phyloP scores from a whole-genome alignment of 345 rosid species.

The Gossypium herbaceum region DNA sequence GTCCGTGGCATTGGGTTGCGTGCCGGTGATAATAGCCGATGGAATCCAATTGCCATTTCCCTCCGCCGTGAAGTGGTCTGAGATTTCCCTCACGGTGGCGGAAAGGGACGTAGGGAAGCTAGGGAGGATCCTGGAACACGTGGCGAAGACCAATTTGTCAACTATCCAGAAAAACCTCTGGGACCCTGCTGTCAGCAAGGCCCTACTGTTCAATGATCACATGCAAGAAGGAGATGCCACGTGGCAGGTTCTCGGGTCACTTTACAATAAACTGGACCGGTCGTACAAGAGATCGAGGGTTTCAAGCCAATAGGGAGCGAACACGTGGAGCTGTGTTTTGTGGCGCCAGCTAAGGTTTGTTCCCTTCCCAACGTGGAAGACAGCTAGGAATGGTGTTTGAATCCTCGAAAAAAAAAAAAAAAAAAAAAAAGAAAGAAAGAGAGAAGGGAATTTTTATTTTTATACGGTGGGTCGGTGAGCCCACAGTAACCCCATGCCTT shows the following conservation, averaged over 20 bases:
- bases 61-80: slow-evolving; percentile 62
- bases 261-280: slow-evolving; percentile 48
- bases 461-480: slow-evolving; percentile 15
- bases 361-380: slow-evolving; percentile 23
- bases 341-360: slow-evolving; percentile 18
- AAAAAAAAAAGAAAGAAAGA: neutral
- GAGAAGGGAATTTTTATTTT: neutral
- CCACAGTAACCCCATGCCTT: neutral
- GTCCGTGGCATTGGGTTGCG: slow-evolving; percentile 78
- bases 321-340: slow-evolving; percentile 22
- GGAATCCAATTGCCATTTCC: slow-evolving; percentile 82
- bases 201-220: slow-evolving; percentile 54
- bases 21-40: slow-evolving; percentile 86
- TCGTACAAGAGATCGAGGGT: slow-evolving; percentile 46
- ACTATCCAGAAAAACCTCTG: slow-evolving; percentile 58
- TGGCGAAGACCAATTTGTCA: slow-evolving; percentile 68
- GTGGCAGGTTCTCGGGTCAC: slow-evolving; percentile 65
- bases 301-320: slow-evolving; percentile 18
- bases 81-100: slow-evolving; percentile 73
- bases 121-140: slow-evolving; percentile 56
- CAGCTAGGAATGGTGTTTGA: slow-evolving; percentile 38
- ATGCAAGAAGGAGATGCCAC: slow-evolving; percentile 76
- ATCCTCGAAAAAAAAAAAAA: neutral
- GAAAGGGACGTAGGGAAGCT: slow-evolving; percentile 71
- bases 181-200: slow-evolving; percentile 57